These are phyloP conservation scores for Breviolum minutum DNA, from an alignment of 73 alveolate species.

Conservation along the genomic window DNA sequence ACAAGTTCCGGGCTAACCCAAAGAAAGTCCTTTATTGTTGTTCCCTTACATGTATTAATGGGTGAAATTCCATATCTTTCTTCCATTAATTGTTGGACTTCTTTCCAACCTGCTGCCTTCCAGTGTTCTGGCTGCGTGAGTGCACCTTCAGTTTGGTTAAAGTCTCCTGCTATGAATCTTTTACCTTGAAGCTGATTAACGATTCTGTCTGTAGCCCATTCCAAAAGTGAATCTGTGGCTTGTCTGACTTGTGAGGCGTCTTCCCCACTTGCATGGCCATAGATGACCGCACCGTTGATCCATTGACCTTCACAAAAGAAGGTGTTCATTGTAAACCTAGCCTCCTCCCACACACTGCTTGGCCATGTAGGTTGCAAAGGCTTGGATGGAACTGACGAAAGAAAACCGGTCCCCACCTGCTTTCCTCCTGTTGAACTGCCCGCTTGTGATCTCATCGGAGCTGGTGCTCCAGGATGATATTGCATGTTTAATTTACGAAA, in stretches of 20 bases:
- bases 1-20: neutral
- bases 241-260: neutral
- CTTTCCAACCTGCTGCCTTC: neutral
- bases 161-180: neutral
- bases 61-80: neutral
- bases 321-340: neutral
- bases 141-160: neutral
- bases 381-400: neutral
- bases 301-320: neutral
- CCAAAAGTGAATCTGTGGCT: neutral
- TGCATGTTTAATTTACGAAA: too few species aligned
- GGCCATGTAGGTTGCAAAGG: neutral
- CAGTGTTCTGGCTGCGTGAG: neutral
- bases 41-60: neutral
- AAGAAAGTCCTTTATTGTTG: neutral
- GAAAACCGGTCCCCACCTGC: neutral
- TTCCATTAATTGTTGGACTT: neutral
- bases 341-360: neutral
- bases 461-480: neutral
- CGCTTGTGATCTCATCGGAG: neutral
- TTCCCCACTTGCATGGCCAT: neutral
- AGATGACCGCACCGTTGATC: neutral
- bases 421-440: neutral
- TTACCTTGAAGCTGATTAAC: neutral
- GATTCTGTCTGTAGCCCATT: neutral